A percentile compares a stretch with the other conserved stretches of the same genome.
phyloP scores from a whole-genome alignment of 2,329 filamentous ascomycete genomes.

The Penicillium fuscoglaucum region DNA sequence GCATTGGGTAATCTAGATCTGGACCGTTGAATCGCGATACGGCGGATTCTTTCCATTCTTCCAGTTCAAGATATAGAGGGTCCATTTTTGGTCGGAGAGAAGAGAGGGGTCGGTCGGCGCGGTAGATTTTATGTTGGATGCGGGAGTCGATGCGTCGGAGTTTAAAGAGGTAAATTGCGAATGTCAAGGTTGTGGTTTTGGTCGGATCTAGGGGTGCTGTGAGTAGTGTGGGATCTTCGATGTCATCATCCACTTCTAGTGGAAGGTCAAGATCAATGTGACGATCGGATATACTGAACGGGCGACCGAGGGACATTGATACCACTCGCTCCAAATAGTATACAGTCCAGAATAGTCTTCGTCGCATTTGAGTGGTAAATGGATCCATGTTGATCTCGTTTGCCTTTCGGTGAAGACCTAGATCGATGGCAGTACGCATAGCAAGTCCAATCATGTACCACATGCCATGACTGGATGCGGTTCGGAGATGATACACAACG shows the following conservation, averaged over 20 bases:
- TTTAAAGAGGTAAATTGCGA: conserved; percentile 48
- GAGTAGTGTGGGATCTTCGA: conserved; percentile 40
- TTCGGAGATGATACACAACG: conserved; percentile 54
- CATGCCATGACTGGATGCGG: conserved; percentile 52
- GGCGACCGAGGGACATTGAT: conserved; percentile 53
- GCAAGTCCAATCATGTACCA: conserved; percentile 58
- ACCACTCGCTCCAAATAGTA: conserved; percentile 54
- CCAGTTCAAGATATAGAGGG: conserved; percentile 47
- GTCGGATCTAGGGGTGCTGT: conserved; percentile 30
- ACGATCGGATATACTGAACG: conserved; percentile 53
- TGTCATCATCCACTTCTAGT: conserved; percentile 45
- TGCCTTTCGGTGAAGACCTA: conserved; percentile 53
- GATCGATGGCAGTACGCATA: conserved; percentile 55
- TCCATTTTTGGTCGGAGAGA: conserved; percentile 52
- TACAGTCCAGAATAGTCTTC: conserved; percentile 55
- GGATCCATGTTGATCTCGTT: conserved; percentile 46
- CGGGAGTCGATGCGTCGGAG: conserved; percentile 51
- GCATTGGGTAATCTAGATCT: conserved; percentile 50
- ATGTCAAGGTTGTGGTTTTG: conserved; percentile 41
- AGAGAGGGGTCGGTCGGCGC: conserved; percentile 49
- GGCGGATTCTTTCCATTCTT: conserved; percentile 49
- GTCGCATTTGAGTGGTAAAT: conserved; percentile 47
- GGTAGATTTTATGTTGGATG: conserved; percentile 55
- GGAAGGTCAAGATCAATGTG: conserved; percentile 54
- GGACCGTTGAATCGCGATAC: conserved; percentile 35